Conservation (phyloP, 208 protist genomes). For the Acanthamoeba pearcei region DNA sequence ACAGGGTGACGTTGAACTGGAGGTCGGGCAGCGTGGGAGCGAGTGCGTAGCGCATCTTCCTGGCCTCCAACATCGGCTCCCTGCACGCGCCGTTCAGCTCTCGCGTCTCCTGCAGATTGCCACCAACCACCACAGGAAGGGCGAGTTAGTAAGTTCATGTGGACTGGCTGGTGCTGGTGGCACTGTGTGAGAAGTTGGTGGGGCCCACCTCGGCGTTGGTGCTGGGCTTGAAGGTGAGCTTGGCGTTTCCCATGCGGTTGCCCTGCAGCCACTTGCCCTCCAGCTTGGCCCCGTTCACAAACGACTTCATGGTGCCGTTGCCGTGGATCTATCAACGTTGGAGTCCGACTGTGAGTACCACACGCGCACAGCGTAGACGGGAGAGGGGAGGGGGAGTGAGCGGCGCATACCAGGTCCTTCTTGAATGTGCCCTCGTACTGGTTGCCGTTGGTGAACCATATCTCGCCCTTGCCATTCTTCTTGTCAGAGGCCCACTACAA, state of each 20-base stretch:
- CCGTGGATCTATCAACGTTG: constrained; percentile 3
- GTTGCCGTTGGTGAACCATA: constrained; percentile 65
- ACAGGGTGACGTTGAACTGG: constrained; percentile 57
- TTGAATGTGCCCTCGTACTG: constrained; percentile 56
- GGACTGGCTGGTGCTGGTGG: too few species aligned
- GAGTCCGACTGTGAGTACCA: background rate
- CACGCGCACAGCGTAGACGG: background rate
- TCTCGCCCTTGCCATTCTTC: constrained; percentile 51
- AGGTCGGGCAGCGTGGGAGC: constrained; percentile 41
- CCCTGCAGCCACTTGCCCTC: constrained; percentile 48
- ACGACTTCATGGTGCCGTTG: background rate
- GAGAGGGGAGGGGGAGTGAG: background rate
- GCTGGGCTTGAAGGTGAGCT: constrained; percentile 66
- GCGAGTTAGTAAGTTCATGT: too few species aligned
- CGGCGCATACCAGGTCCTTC: background rate
- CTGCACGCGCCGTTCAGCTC: constrained; percentile 14
- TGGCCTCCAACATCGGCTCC: constrained; percentile 47
- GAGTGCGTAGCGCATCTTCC: constrained; percentile 10
- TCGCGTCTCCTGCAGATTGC: background rate
- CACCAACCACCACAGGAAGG: too few species aligned
- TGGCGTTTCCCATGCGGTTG: constrained; percentile 19
- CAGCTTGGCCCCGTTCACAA: constrained; percentile 55
- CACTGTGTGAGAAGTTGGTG: background rate
- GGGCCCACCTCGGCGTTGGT: background rate
- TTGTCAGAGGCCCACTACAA: constrained; percentile 29